A percentile compares a stretch with the other conserved stretches of the same genome.
Evolutionary conservation across 1,284 basidiomycete genomes (phyloP).

Genomic region (Earliella scabrosa): DNA sequence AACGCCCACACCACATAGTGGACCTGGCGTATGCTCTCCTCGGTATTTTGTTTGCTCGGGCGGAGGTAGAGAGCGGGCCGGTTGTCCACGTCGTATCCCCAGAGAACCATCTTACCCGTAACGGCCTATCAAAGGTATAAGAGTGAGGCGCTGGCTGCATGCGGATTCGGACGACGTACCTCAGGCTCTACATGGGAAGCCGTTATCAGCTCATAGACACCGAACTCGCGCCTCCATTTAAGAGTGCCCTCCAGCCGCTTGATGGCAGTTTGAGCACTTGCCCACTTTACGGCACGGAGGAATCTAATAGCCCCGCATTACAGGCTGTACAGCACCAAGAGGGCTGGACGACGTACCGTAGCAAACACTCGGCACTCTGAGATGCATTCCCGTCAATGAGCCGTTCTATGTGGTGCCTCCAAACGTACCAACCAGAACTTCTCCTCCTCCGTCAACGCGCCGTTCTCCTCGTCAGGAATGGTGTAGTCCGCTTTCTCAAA

Average conservation of each 20-base stretch:
- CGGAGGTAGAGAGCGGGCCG: constrained; percentile 81
- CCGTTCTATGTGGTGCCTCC: neutral
- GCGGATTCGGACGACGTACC: constrained; percentile 51
- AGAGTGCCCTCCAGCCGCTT: constrained; percentile 70
- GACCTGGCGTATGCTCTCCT: constrained; percentile 74
- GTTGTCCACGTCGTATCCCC: constrained; percentile 73
- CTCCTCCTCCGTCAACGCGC: constrained; percentile 62
- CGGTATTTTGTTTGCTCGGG: constrained; percentile 85
- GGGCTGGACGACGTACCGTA: constrained; percentile 54
- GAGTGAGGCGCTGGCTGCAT: too few species aligned
- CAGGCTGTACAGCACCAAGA: neutral
- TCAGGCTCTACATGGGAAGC: constrained; percentile 71
- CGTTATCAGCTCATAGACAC: constrained; percentile 62
- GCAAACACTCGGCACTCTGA: constrained; percentile 69
- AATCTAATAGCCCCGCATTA: constrained; percentile 45
- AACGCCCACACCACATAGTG: constrained; percentile 78
- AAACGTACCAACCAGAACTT: constrained; percentile 72
- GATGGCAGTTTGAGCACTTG: constrained; percentile 52
- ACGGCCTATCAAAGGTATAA: constrained; percentile 50
- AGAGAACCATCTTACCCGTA: constrained; percentile 76
- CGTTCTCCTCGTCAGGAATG: constrained; percentile 54
- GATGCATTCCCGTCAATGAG: neutral
- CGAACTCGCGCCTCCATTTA: constrained; percentile 76
- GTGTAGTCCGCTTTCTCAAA: constrained; percentile 57
- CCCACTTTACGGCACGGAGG: constrained; percentile 76